phyloP scores from a whole-genome alignment of 768 basidiomycete species.

The Rhizopogon rudus region DNA sequence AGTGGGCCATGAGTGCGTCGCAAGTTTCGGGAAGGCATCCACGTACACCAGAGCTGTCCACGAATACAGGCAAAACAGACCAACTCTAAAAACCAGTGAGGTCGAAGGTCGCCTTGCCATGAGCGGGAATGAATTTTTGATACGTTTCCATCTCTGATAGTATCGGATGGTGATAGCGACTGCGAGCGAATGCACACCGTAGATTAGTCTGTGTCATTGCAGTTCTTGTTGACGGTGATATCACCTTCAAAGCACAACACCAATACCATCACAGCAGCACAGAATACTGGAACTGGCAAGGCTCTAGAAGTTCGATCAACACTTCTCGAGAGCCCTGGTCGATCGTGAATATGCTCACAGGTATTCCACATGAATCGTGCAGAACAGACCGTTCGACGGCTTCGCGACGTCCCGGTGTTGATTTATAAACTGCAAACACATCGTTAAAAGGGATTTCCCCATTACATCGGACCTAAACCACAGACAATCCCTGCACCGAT shows the following conservation, averaged over 20 bases:
- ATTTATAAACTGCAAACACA: slow-evolving; percentile 11
- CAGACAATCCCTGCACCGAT: slow-evolving; percentile 34
- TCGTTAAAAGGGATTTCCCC: neutral
- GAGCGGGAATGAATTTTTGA: slow-evolving; percentile 38
- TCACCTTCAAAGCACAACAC: slow-evolving; percentile 45
- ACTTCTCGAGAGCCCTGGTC: neutral
- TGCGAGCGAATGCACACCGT: slow-evolving; percentile 13
- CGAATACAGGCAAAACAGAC: slow-evolving; percentile 42
- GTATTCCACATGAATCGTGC: slow-evolving; percentile 28
- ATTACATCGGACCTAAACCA: slow-evolving; percentile 10
- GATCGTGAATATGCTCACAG: slow-evolving; percentile 29
- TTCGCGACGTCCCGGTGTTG: slow-evolving; percentile 11
- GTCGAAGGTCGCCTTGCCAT: slow-evolving; percentile 30
- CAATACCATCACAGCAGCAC: slow-evolving; percentile 32
- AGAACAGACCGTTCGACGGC: slow-evolving; percentile 45
- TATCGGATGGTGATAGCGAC: slow-evolving; percentile 40
- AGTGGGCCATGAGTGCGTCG: slow-evolving; percentile 1
- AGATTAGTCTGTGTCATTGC: slow-evolving; percentile 1
- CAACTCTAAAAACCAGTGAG: slow-evolving; percentile 33
- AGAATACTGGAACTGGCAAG: slow-evolving; percentile 40
- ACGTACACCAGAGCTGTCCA: slow-evolving; percentile 39
- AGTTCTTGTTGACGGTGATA: neutral
- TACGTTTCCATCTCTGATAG: slow-evolving; percentile 33
- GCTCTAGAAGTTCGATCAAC: slow-evolving; percentile 17
- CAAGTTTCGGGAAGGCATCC: neutral